phyloP scores from a whole-genome alignment of 1,284 basidiomycete genomes.

The Cutaneotrichosporon cavernicola region DNA sequence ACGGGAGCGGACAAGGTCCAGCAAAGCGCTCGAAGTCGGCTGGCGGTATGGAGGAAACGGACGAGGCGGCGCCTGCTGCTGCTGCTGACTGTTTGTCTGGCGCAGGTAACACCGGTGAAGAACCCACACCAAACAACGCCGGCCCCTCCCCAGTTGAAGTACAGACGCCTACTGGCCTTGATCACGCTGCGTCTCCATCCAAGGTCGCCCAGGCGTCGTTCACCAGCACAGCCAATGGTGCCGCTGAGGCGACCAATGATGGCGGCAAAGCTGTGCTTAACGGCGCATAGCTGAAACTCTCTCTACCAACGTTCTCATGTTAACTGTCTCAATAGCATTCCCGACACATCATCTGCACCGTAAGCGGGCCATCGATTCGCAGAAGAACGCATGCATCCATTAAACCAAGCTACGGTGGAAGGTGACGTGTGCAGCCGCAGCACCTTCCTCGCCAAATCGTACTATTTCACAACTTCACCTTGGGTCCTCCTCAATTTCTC shows the following conservation, averaged over 20 bases:
- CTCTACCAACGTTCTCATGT: neutral
- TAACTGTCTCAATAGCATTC: slow-evolving; percentile 15
- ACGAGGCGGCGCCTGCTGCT: neutral
- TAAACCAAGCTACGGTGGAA: slow-evolving; percentile 1
- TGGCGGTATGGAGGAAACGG: neutral
- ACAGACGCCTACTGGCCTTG: slow-evolving; percentile 41
- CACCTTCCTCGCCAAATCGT: neutral
- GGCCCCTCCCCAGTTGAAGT: slow-evolving; percentile 21
- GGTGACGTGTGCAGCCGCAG: slow-evolving; percentile 7
- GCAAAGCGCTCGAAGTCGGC: slow-evolving; percentile 47
- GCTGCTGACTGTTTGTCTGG: neutral
- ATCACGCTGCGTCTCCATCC: slow-evolving; percentile 40
- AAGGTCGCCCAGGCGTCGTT: slow-evolving; percentile 40
- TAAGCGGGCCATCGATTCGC: neutral
- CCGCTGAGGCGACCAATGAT: slow-evolving; percentile 24
- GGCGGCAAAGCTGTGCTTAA: slow-evolving; percentile 17
- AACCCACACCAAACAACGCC: slow-evolving; percentile 32
- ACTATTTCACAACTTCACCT: neutral
- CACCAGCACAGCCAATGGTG: slow-evolving; percentile 47
- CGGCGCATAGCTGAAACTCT: slow-evolving; percentile 7
- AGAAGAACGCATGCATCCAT: slow-evolving; percentile 11
- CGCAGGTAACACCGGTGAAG: slow-evolving; percentile 28
- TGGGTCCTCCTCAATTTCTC: neutral
- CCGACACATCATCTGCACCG: slow-evolving; percentile 2
- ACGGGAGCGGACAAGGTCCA: slow-evolving; percentile 38